Evolutionary conservation across 306 rosid species (phyloP), one percentile per base, ranked within the genome.

Genomic region (Spatholobus suberectus): DNA sequence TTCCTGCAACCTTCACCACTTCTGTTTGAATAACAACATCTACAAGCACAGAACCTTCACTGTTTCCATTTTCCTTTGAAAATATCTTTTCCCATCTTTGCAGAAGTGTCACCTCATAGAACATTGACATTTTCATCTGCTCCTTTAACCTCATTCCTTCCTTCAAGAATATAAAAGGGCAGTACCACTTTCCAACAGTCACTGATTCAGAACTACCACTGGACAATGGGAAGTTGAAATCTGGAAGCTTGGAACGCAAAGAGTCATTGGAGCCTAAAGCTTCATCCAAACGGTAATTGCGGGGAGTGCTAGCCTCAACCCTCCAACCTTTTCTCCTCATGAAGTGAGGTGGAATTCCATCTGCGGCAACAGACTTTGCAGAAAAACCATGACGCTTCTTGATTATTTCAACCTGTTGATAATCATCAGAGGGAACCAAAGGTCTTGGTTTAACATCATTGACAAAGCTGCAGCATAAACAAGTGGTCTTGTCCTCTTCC

Each of bases 81-180:
- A 84, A 89, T 18, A 91, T 63, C 68, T 43, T 76, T 0, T 86
- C 88, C 91, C 91, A 91, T 15, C 85, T 78, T 61, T 88, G 90
- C 70, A 77, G 81, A 0, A 91, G 88, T 20, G 87, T 88, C 84
- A 88, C 52, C 49, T 78, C 75, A 41, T 89, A 89, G 41, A 84
- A 89, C 80, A 55, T 67, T 0, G 89, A 89, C 0, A 2, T 65
- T 5, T 62, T 46, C 85, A 88, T 75, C 15, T 88, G 86, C 32
- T 85, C 73, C 75, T 83, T 84, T 4, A 78, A 9, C 17, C 23
- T 75, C 43, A 57, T 11, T 68, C 82, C 82, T 51, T 88, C 95
- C 77, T 81, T 83, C 21, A 89, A 47, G 41, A 87, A 89, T 81
- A 87, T 59, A 49, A 86, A 88, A 75, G 93, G 95, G 54, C 81